Conservation (phyloP, 2,329 filamentous ascomycete species). For the Cladosporium sp. region DNA sequence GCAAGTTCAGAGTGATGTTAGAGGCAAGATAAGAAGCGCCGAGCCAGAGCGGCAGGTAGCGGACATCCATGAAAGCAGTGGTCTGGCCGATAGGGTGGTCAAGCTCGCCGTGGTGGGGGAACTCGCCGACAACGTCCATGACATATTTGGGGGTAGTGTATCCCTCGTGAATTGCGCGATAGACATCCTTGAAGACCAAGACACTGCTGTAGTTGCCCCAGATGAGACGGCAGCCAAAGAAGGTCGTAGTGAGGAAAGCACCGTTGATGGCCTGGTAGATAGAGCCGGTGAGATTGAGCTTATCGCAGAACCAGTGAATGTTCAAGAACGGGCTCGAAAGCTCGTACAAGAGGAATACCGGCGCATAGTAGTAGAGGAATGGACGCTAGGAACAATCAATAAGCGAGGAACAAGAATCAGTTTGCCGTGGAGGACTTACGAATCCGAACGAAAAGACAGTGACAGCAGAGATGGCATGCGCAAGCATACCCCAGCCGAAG, state of each 20-base stretch:
- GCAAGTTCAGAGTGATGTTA: constrained; percentile 66
- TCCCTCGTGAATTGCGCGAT: constrained; percentile 35
- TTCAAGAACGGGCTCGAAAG: constrained; percentile 81
- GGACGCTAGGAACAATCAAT: constrained; percentile 54
- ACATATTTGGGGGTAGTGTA: constrained; percentile 18
- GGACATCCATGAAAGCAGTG: constrained; percentile 25
- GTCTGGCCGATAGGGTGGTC: constrained; percentile 22
- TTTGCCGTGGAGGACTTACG: constrained; percentile 49
- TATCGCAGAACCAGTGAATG: constrained; percentile 89
- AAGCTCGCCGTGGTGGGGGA: constrained; percentile 16
- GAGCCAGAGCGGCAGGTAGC: constrained; percentile 63
- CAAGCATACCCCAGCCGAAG: constrained; percentile 71
- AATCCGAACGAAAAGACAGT: constrained; percentile 73
- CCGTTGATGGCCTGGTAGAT: constrained; percentile 72
- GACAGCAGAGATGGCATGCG: constrained; percentile 70
- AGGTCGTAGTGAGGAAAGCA: constrained; percentile 63
- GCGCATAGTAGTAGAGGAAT: constrained; percentile 78
- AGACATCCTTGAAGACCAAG: constrained; percentile 67
- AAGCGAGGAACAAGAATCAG: neutral
- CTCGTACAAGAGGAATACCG: constrained; percentile 81
- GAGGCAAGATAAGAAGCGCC: constrained; percentile 61
- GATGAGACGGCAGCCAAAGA: constrained; percentile 71
- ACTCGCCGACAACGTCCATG: constrained; percentile 1
- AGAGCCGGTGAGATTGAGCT: constrained; percentile 73
- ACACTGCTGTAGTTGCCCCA: constrained; percentile 68